Evolutionary conservation across 2,329 filamentous ascomycete species (phyloP).

Genomic region (Fonsecaea monophora): DNA sequence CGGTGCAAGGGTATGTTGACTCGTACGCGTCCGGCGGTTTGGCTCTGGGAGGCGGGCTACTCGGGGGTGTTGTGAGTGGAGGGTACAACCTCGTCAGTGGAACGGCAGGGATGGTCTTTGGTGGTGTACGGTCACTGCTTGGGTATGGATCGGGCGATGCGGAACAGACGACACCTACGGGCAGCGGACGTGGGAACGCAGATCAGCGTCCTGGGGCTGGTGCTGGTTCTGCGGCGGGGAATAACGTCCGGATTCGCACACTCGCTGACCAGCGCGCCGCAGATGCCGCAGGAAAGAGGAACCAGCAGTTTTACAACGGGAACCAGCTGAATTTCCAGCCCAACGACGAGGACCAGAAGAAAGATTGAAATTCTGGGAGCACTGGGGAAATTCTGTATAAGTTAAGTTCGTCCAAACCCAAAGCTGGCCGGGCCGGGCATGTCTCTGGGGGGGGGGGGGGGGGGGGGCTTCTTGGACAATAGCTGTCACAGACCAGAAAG

Average conservation of each 20-base stretch:
- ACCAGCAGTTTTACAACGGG: slow-evolving; percentile 83
- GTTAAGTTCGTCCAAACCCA: background rate
- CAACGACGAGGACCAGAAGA: slow-evolving; percentile 62
- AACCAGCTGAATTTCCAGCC: slow-evolving; percentile 81
- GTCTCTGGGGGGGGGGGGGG: background rate
- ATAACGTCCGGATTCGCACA: slow-evolving; percentile 56
- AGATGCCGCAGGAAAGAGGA: slow-evolving; percentile 55
- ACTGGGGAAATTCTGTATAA: background rate
- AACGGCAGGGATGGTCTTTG: slow-evolving; percentile 51
- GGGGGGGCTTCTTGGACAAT: background rate
- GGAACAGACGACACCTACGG: background rate
- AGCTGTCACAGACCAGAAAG: background rate
- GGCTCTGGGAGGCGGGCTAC: slow-evolving; percentile 28
- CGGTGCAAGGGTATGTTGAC: slow-evolving; percentile 66
- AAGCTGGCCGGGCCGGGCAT: background rate
- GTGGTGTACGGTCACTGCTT: slow-evolving; percentile 53
- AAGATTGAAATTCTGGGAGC: slow-evolving; percentile 8
- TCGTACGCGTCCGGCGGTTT: slow-evolving; percentile 57
- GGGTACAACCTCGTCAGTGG: slow-evolving; percentile 54
- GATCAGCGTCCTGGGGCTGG: slow-evolving; percentile 30
- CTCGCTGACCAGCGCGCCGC: slow-evolving; percentile 58
- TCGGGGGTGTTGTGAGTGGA: slow-evolving; percentile 44
- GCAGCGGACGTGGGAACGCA: slow-evolving; percentile 13
- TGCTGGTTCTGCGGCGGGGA: slow-evolving; percentile 13
- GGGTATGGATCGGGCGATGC: slow-evolving; percentile 44